Conservation (phyloP, 192 early-diverging fungal genomes). For the Spinellus fusiger region DNA sequence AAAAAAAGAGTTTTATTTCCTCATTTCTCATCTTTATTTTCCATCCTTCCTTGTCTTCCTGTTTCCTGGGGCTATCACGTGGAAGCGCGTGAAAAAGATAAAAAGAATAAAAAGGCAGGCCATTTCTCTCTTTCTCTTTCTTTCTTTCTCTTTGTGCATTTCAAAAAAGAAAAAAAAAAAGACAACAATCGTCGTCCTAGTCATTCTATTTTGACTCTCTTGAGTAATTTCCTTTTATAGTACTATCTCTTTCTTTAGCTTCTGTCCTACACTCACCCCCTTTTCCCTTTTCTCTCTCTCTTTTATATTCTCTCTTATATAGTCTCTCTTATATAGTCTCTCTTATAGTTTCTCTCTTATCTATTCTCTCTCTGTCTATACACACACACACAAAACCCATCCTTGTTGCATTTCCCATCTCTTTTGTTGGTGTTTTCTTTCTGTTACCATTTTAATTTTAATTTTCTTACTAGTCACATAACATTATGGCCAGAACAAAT, state of each 20-base stretch:
- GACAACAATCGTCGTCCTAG: too few relatives aligned
- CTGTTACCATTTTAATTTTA: neutral
- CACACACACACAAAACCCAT: neutral
- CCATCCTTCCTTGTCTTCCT: too few relatives aligned
- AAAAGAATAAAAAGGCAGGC: neutral
- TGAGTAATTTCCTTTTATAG: too few relatives aligned
- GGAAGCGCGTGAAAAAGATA: neutral
- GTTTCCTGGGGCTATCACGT: neutral
- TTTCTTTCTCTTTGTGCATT: neutral
- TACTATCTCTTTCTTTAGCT: too few relatives aligned
- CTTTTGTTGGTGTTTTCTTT: neutral
- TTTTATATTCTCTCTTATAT: neutral
- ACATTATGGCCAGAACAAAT: neutral
- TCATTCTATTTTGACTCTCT: too few relatives aligned
- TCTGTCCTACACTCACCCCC: neutral
- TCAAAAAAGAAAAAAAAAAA: slow-evolving; percentile 7
- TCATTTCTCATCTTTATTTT: too few relatives aligned
- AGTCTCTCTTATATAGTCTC: neutral
- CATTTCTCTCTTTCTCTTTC: neutral
- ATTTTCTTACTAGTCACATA: neutral
- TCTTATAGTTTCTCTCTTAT: neutral
- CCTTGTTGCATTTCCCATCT: neutral
- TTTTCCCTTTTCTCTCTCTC: neutral
- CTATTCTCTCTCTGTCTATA: neutral
- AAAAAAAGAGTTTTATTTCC: too few relatives aligned